phyloP scores from a whole-genome alignment of 352 stramenopile genomes.

The Pythium pectinolyticum region DNA sequence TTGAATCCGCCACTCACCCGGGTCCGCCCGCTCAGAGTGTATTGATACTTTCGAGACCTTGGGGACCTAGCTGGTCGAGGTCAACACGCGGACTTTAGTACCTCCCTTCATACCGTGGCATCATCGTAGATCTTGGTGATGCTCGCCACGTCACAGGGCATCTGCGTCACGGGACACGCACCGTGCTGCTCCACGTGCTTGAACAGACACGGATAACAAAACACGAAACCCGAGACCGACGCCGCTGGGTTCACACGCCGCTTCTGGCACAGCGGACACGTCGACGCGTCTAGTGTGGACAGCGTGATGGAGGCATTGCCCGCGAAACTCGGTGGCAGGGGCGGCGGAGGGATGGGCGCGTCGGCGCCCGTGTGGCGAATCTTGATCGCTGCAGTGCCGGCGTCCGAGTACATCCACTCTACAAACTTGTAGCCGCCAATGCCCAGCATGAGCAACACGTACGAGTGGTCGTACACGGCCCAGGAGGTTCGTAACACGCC shows the following conservation, averaged over 20 bases:
- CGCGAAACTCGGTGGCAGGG: constrained; percentile 64
- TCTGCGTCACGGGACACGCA: constrained; percentile 76
- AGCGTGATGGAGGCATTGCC: constrained; percentile 49
- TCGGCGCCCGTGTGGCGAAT: constrained; percentile 53
- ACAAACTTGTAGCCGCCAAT: constrained; percentile 86
- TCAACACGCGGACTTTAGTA: no score
- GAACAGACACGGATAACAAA: constrained; percentile 86
- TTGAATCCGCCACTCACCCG: neutral
- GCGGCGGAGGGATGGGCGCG: constrained; percentile 67
- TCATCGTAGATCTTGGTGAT: constrained; percentile 88
- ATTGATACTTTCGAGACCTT: neutral
- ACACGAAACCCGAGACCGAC: constrained; percentile 72
- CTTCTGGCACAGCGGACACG: constrained; percentile 72
- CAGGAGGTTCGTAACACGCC: constrained; percentile 54
- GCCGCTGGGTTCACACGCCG: constrained; percentile 75
- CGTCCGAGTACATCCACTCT: constrained; percentile 89
- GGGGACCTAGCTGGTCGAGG: neutral
- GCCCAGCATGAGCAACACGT: constrained; percentile 70
- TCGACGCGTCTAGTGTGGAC: constrained; percentile 44
- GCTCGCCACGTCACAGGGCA: constrained; percentile 57
- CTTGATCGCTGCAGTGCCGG: constrained; percentile 56
- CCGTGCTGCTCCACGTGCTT: constrained; percentile 66
- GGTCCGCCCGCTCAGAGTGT: neutral
- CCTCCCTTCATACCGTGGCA: constrained; percentile 19
- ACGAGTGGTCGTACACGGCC: constrained; percentile 78